phyloP scores from a whole-genome alignment of 257 asterid species.

The Plectranthus barbatus region DNA sequence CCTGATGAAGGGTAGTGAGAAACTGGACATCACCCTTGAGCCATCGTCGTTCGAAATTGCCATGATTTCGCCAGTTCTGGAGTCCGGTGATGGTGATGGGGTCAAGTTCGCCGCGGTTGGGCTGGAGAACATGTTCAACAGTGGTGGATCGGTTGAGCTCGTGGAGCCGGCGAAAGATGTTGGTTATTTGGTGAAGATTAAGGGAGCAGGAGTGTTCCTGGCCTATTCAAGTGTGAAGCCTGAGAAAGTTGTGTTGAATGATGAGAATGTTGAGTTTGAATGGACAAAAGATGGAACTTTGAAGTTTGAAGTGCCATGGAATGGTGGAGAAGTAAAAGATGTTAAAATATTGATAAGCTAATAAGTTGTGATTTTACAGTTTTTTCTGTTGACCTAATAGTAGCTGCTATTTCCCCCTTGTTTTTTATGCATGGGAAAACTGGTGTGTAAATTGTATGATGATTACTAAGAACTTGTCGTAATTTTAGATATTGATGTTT shows the following conservation, averaged over 20 bases:
- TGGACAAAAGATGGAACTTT: slow-evolving; percentile 26
- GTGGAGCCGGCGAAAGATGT: slow-evolving; percentile 1
- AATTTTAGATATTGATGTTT: not conserved
- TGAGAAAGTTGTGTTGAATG: slow-evolving; percentile 13
- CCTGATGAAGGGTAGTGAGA: slow-evolving; percentile 18
- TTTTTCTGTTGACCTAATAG: not conserved
- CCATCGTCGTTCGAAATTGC: slow-evolving; percentile 28
- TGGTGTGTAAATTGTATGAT: not conserved
- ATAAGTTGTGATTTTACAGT: not conserved
- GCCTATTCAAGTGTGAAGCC: slow-evolving; percentile 38
- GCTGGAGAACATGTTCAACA: slow-evolving; percentile 31
- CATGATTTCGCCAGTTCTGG: slow-evolving; percentile 18
- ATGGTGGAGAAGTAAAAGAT: slow-evolving; percentile 17
- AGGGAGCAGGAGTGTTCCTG: slow-evolving; percentile 35
- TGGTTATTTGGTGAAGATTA: slow-evolving; percentile 9
- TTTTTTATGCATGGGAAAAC: not conserved
- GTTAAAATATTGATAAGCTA: slow-evolving; percentile 10
- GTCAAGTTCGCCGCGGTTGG: slow-evolving; percentile 28
- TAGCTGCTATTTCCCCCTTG: too few species aligned
- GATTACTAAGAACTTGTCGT: not conserved
- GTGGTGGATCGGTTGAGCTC: slow-evolving; percentile 28
- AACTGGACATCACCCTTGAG: slow-evolving; percentile 12
- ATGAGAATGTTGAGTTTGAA: slow-evolving; percentile 17
- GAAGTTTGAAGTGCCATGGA: slow-evolving; percentile 36
- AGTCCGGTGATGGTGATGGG: not conserved